Evolutionary conservation across 2,329 filamentous ascomycete genomes (phyloP).

Genomic region (Aspergillus ustus): DNA sequence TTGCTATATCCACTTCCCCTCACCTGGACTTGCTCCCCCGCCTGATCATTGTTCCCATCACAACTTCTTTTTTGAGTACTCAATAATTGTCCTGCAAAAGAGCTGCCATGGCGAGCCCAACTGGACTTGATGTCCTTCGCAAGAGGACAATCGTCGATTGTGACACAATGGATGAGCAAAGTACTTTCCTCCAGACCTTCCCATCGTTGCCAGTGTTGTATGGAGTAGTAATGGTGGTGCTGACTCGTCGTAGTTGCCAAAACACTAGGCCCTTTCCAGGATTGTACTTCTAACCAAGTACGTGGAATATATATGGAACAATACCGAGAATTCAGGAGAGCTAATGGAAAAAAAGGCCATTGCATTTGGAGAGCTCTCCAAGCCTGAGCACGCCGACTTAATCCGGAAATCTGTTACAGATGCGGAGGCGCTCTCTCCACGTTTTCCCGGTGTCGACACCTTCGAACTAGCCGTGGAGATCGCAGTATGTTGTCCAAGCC

Average conservation of each 20-base stretch:
- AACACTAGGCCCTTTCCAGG: constrained; percentile 54
- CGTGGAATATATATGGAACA: not conserved
- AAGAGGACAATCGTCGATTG: constrained; percentile 55
- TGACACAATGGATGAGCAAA: constrained; percentile 56
- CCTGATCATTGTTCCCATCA: not conserved
- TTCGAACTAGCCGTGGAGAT: constrained; percentile 62
- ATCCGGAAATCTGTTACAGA: constrained; percentile 27
- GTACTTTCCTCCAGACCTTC: constrained; percentile 31
- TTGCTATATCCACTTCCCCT: not conserved
- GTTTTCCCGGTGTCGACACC: constrained; percentile 42
- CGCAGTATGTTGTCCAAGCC: constrained; percentile 46
- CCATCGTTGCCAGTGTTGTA: not conserved
- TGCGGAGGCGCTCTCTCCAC: constrained; percentile 42
- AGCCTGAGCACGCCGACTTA: constrained; percentile 41
- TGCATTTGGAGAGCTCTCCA: constrained; percentile 53
- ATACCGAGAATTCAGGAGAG: not conserved
- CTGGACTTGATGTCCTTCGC: constrained; percentile 50
- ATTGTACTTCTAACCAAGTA: constrained; percentile 62
- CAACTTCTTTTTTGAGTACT: not conserved
- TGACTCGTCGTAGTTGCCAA: constrained; percentile 45
- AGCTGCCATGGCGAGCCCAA: constrained; percentile 17
- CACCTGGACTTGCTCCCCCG: not conserved
- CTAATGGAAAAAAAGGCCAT: constrained; percentile 47
- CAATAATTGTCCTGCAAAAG: not conserved
- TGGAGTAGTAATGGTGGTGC: not conserved